phyloP scores from a whole-genome alignment of 352 stramenopile species.

The Globisporangium polare region DNA sequence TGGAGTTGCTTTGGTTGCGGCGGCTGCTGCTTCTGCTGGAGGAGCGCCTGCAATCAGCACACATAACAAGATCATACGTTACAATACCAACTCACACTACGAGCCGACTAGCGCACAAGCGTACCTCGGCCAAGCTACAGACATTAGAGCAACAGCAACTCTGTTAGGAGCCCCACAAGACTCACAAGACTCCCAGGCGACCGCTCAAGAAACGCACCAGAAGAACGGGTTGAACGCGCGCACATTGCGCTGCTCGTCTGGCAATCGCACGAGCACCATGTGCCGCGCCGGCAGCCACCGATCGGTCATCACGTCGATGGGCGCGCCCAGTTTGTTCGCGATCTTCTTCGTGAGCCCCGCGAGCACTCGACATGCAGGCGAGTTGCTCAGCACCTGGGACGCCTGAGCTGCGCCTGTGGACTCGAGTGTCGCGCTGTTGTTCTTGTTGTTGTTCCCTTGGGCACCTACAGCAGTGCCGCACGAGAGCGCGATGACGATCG shows the following conservation, averaged over 20 bases:
- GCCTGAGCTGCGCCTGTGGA: constrained; percentile 42
- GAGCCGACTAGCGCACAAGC: background rate
- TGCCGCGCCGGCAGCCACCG: constrained; percentile 60
- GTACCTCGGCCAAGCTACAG: background rate
- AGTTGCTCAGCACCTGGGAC: constrained; percentile 61
- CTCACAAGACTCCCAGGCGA: no score
- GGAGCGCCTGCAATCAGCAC: background rate
- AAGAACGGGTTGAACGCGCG: constrained; percentile 73
- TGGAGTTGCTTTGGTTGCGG: background rate
- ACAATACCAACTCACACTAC: no score
- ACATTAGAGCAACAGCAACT: background rate
- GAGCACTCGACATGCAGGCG: constrained; percentile 64
- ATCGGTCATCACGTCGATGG: constrained; percentile 82
- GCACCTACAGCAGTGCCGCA: constrained; percentile 18
- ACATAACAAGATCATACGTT: no score
- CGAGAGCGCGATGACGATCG: constrained; percentile 59
- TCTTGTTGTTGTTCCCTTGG: constrained; percentile 19
- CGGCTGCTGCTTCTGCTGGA: background rate
- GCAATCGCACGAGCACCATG: constrained; percentile 18
- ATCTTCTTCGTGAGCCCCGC: constrained; percentile 82
- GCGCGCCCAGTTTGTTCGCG: constrained; percentile 73
- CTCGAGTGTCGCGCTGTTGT: constrained; percentile 25
- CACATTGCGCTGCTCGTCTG: constrained; percentile 14
- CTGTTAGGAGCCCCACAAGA: background rate
- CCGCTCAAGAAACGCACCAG: constrained; percentile 33